Evolutionary conservation across 768 basidiomycete genomes (phyloP).

Genomic region (Scleroderma bovista): DNA sequence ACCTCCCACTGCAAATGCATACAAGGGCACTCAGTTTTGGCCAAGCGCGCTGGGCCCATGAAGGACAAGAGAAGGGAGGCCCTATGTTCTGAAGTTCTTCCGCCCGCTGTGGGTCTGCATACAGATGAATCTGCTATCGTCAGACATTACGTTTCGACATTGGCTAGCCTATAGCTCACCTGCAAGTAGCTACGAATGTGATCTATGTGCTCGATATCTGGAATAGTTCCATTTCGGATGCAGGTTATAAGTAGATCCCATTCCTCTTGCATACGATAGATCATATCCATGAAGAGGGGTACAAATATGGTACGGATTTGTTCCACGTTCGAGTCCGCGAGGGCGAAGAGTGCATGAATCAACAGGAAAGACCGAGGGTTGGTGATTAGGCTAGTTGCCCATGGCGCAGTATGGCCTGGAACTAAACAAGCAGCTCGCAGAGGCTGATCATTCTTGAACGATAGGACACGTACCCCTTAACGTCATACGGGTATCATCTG

Average conservation of each 20-base stretch:
- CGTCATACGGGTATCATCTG: too few species aligned
- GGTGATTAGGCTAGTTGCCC: slow-evolving; percentile 10
- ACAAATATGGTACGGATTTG: slow-evolving; percentile 1
- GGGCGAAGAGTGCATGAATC: slow-evolving; percentile 19
- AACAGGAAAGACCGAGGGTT: slow-evolving; percentile 13
- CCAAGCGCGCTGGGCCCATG: too few species aligned
- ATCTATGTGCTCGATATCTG: slow-evolving; percentile 9
- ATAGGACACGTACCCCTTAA: neutral
- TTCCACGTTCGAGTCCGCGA: slow-evolving; percentile 3
- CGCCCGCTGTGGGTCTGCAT: too few species aligned
- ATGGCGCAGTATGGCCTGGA: slow-evolving; percentile 9
- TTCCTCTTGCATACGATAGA: slow-evolving; percentile 11
- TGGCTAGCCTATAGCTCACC: too few species aligned
- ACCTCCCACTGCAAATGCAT: too few species aligned
- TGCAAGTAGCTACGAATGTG: slow-evolving; percentile 12
- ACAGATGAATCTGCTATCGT: too few species aligned
- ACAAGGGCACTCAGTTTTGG: too few species aligned
- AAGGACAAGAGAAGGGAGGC: too few species aligned
- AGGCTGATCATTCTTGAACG: neutral
- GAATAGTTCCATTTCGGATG: slow-evolving; percentile 11
- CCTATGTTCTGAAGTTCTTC: too few species aligned
- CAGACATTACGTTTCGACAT: too few species aligned
- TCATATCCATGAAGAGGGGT: slow-evolving; percentile 9
- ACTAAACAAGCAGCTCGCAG: slow-evolving; percentile 1
- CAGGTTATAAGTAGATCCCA: slow-evolving; percentile 15